Base-by-base conservation (phyloP, 805 yeast genomes). In the Komagataella mondaviorum region DNA sequence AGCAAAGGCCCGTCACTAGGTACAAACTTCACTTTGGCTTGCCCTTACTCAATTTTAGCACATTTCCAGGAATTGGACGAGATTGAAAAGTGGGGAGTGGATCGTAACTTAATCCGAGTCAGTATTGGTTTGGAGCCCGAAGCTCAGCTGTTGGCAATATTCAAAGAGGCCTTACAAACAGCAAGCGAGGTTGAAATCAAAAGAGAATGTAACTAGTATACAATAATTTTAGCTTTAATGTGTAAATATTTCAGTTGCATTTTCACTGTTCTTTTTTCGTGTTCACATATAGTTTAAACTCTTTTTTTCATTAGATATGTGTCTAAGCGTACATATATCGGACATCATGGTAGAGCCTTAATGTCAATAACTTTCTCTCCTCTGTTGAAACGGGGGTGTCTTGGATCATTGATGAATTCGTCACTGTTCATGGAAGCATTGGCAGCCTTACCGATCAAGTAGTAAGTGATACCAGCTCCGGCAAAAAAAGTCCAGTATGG, bases 1-100 rank as follows among this genome's bases (percentile, higher is more conserved):
- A 85, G 88, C 54, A 90, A 90, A 67, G 96, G 96, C 2, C 96
- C 96, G 3, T 83, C 93, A 14, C 73, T 89, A 57, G 96, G 96
- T 10, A 88, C 96, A 0, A 89, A 86, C 66, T 87, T 88, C 69
- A 84, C 95, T 0, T 71, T 89, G 58, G 89, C 89, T 4, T 89
- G 95, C 63, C 96, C 97, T 6, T 90, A 90, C 66, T 76, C 96
- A 6, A 77, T 90, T 48, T 71, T 90, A 53, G 96, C 96, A 2
- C 96, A 89, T 64, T 88, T 80, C 64, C 75, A 72, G 51, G 96
- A 89, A 64, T 68, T 88, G 52, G 91, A 87, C 54, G 88, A 81
- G 60, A 83, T 86, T 20, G 86, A 76, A 49, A 71, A 79, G 58
- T 89, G 88, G 83, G 96, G 93, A 1, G 87, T 89, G 36, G 95